Evolutionary conservation across 2,329 filamentous ascomycete genomes (phyloP).

Genomic region (Ceratocystis alfenasii): DNA sequence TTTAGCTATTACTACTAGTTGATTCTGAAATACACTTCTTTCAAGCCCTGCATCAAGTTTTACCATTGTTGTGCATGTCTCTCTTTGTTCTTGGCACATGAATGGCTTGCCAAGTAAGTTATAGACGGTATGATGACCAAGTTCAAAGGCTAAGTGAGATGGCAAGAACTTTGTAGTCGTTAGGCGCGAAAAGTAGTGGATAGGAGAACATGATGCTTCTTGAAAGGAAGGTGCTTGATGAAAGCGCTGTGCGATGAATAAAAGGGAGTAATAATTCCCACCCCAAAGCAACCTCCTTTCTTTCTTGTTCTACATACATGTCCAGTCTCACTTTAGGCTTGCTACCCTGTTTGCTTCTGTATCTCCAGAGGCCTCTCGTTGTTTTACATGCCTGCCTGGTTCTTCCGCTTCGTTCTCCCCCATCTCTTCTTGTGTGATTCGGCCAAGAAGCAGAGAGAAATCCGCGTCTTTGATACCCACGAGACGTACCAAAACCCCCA

Average conservation of each 20-base stretch:
- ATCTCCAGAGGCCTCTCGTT: background rate
- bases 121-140: background rate
- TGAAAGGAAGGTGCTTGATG: background rate
- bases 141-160: background rate
- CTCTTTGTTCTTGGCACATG: background rate
- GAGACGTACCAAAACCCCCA: background rate
- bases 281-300: background rate
- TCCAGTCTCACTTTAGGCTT: background rate
- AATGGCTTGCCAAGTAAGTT: background rate
- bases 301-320: background rate
- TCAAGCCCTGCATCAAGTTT: background rate
- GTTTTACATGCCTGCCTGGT: background rate
- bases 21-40: background rate
- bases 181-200: background rate
- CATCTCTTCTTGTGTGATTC: conserved; percentile 9
- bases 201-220: background rate
- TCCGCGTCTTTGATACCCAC: background rate
- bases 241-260: background rate
- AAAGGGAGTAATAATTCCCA: background rate
- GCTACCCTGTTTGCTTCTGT: background rate
- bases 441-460: conserved; percentile 4
- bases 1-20: background rate
- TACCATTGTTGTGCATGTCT: conserved; percentile 6
- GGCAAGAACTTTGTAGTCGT: background rate
- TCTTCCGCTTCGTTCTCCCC: background rate